A percentile compares a stretch with the other conserved stretches of the same genome.
phyloP scores from a whole-genome alignment of 2,329 filamentous ascomycete species.

The Zymoseptoria pseudotritici region DNA sequence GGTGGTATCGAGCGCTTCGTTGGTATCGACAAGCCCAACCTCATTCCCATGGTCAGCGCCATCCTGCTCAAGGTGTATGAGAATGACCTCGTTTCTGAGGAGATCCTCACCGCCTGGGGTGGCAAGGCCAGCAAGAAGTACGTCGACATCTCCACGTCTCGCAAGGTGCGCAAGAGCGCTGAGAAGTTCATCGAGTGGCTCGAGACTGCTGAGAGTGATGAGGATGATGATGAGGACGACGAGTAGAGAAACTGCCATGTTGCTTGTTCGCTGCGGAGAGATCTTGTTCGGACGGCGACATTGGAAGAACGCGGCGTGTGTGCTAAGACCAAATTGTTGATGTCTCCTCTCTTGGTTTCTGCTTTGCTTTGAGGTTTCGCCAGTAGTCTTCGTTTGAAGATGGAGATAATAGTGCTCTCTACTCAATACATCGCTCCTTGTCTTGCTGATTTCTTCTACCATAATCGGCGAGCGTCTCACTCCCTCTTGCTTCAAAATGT shows the following conservation, averaged over 20 bases:
- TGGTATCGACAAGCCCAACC: constrained; percentile 70
- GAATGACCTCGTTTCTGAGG: constrained; percentile 80
- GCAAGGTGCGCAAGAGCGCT: constrained; percentile 91
- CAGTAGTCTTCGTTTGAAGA: neutral
- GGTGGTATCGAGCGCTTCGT: constrained; percentile 93
- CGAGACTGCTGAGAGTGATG: constrained; percentile 37
- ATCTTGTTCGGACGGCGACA: neutral
- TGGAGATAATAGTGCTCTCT: constrained; percentile 5
- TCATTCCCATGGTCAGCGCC: constrained; percentile 71
- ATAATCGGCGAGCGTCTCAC: no score
- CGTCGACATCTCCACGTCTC: constrained; percentile 78
- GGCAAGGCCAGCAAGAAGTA: constrained; percentile 98
- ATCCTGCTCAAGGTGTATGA: constrained; percentile 88
- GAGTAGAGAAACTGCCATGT: constrained; percentile 1
- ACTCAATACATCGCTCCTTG: constrained; percentile 4
- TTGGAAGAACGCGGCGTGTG: neutral
- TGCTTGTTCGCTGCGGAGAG: neutral
- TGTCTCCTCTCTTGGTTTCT: constrained; percentile 6
- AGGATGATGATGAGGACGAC: constrained; percentile 22
- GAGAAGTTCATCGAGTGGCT: constrained; percentile 95
- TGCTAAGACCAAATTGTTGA: constrained; percentile 6
- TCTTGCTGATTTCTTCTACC: constrained; percentile 5
- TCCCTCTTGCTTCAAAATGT: neutral
- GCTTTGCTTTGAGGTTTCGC: constrained; percentile 1
- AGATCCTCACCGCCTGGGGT: constrained; percentile 84